Evolutionary conservation across 768 basidiomycete species (phyloP), one percentile per base, ranked within the genome.

Genomic region (Piloderma croceum): DNA sequence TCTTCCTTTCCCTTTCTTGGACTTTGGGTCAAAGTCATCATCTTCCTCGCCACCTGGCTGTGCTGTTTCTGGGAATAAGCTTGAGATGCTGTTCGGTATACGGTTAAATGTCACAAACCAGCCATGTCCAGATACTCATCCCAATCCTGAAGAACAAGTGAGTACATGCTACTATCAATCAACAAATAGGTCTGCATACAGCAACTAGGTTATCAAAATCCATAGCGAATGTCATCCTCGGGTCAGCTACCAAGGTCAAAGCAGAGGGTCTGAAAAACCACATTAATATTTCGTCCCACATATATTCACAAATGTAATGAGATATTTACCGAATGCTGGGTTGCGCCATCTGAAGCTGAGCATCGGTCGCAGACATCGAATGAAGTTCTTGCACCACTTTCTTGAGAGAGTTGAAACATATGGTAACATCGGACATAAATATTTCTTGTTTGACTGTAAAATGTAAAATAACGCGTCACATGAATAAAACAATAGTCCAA

Each of bases 371-470:
- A 10, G 69, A 54, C 27, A 65, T 45, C 3, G 70, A 63, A 39
- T 74, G 73, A 47, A 83, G 49, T 41, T 91, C 81, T 46, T 81
- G 72, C 25, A 89, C 74, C 3, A 84, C 76, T 54, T 86, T 86
- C 65, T 87, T 90, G 34, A 94, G 67, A 9, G 82, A 72, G 27
- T 78, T 68, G 47, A 83, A 87, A 52, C 88, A 90, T 15, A 70
- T 74, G 24, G 78, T 82, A 24, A 91, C 86, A 58, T 94, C 91
- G 13, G 76, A 70, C 52, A 83, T 63, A 47, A 93, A 83, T 5
- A 89, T 79, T 32, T 90, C 87, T 63, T 90, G 83, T 58, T 90
- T 90, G 47, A 87, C 87, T 90, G 42, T 35, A 23, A 18, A 36
- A 41, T 21, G 36, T 17, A 43, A 33, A 27, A 9, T n/a, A 36